Conservation (phyloP, 2,329 filamentous ascomycete genomes). For the Hypomyces perniciosus region DNA sequence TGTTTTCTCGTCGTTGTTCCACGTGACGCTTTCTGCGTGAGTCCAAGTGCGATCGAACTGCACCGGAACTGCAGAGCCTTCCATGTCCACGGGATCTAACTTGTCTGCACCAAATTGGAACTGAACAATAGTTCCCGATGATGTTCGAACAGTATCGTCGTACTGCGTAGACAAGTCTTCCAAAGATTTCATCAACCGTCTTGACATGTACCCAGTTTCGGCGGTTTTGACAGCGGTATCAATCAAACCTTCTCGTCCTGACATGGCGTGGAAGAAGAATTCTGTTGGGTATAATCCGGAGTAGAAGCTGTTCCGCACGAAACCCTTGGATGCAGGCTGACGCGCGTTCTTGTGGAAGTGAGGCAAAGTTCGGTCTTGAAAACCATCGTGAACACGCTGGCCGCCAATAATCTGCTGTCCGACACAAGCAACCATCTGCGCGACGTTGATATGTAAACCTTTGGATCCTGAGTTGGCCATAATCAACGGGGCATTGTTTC, state of each 20-base stretch:
- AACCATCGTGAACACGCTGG: constrained; percentile 87
- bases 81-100: constrained; percentile 95
- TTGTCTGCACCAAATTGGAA: constrained; percentile 97
- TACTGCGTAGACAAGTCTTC: constrained; percentile 93
- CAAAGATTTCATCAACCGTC: constrained; percentile 93
- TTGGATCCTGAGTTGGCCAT: constrained; percentile 98
- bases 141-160: constrained; percentile 90
- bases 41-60: constrained; percentile 88
- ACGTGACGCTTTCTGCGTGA: constrained; percentile 70
- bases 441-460: constrained; percentile 95
- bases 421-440: constrained; percentile 96
- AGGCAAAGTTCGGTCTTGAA: constrained; percentile 89
- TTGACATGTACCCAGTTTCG: constrained; percentile 98
- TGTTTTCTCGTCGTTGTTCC: constrained; percentile 68
- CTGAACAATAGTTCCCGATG: constrained; percentile 81
- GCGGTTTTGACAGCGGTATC: constrained; percentile 99
- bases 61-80: constrained; percentile 85
- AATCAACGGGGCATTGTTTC: constrained; percentile 85
- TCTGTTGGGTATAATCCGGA: constrained; percentile 83
- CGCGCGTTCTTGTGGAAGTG: constrained; percentile 93
- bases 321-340: constrained; percentile 91
- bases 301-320: constrained; percentile 97
- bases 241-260: constrained; percentile 94
- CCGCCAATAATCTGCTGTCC: constrained; percentile 97
- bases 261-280: constrained; percentile 97